A percentile compares a stretch with the other conserved stretches of the same genome.
phyloP scores from a whole-genome alignment of 495 filamentous ascomycete genomes.

The Talaromyces nanjingensis region DNA sequence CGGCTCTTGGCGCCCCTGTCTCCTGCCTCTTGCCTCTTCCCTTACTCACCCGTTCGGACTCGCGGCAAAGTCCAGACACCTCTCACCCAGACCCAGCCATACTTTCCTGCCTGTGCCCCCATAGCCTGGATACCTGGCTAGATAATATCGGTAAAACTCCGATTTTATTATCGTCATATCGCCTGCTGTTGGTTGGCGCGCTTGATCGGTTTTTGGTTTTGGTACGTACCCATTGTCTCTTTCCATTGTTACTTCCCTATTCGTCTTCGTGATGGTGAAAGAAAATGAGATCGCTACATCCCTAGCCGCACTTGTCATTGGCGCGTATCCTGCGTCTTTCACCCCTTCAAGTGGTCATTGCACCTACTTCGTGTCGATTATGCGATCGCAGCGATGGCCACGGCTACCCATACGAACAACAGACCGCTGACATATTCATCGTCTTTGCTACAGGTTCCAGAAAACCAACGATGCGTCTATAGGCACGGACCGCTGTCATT shows the following conservation, averaged over 20 bases:
- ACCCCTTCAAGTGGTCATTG: not conserved
- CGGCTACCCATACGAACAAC: not conserved
- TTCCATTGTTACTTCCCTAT: not conserved
- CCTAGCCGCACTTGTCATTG: not conserved
- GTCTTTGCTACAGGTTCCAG: constrained; percentile 10
- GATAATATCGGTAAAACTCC: not conserved
- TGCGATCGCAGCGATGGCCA: not conserved
- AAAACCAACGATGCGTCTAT: constrained; percentile 32
- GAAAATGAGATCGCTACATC: not conserved
- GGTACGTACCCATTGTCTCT: not conserved
- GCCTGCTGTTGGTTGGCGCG: not conserved
- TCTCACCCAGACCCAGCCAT: not conserved
- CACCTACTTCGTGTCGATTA: not conserved
- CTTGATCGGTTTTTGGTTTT: not conserved
- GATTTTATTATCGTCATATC: not conserved
- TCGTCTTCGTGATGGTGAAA: not conserved
- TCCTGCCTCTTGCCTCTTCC: not conserved
- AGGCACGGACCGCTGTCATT: constrained; percentile 15
- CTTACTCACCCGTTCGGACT: not conserved
- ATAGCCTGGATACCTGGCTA: not conserved
- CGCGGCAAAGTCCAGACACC: not conserved
- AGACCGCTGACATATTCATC: not conserved
- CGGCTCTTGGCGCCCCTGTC: not conserved
- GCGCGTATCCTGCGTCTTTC: not conserved
- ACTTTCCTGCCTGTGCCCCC: not conserved